phyloP scores from a whole-genome alignment of 2,329 filamentous ascomycete species.

The Colletotrichum gloeosporioides region DNA sequence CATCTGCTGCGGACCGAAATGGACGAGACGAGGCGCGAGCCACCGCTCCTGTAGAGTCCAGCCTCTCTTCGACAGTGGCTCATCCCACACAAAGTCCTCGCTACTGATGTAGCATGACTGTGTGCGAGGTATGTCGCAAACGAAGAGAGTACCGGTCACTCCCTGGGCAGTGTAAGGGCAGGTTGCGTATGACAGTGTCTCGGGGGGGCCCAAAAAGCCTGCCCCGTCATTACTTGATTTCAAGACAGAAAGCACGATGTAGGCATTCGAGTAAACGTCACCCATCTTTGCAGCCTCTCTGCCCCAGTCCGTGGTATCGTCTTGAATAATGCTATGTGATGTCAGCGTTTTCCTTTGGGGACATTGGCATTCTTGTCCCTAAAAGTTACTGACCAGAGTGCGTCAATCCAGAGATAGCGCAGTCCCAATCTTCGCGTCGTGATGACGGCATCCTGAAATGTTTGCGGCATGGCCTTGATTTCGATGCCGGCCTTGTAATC shows the following conservation, averaged over 20 bases:
- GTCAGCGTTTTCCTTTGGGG: background rate
- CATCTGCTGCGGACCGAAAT: background rate
- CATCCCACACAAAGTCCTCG: background rate
- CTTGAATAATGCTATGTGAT: slow-evolving; percentile 18
- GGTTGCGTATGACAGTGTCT: background rate
- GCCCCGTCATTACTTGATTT: background rate
- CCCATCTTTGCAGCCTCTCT: slow-evolving; percentile 3
- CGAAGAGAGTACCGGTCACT: background rate
- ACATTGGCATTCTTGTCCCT: background rate
- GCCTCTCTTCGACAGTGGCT: background rate
- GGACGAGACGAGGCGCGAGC: background rate
- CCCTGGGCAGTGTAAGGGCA: background rate
- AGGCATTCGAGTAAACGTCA: slow-evolving; percentile 1
- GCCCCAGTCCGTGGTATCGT: slow-evolving; percentile 14
- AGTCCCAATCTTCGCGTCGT: slow-evolving; percentile 10
- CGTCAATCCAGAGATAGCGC: slow-evolving; percentile 26
- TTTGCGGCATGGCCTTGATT: background rate
- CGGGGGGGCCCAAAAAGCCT: background rate
- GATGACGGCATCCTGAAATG: slow-evolving; percentile 11
- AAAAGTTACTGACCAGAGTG: slow-evolving; percentile 9
- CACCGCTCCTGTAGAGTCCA: slow-evolving; percentile 7
- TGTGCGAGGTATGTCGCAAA: background rate
- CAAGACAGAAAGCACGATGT: background rate
- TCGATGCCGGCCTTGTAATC: background rate
- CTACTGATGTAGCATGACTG: background rate